Evolutionary conservation across 2,329 filamentous ascomycete species (phyloP).

Genomic region (Ceratocystis huliohia): DNA sequence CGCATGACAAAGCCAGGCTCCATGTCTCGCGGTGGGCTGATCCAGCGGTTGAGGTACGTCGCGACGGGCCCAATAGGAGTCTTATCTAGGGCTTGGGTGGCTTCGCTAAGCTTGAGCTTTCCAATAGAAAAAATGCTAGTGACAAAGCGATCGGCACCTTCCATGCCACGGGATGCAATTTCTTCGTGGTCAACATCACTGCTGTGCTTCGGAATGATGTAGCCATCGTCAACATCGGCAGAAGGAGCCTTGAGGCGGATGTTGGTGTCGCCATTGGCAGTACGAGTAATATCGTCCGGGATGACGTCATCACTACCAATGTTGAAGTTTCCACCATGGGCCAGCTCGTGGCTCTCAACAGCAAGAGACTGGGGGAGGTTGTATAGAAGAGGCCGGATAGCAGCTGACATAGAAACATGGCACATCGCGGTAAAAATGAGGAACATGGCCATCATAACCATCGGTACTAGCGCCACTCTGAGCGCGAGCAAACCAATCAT

Average conservation of each 20-base stretch:
- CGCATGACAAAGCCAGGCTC: constrained; percentile 44
- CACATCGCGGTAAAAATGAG: constrained; percentile 64
- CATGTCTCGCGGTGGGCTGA: constrained; percentile 25
- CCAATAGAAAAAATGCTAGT: constrained; percentile 28
- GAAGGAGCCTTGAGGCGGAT: neutral
- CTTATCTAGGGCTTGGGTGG: constrained; percentile 24
- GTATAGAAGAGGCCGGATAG: constrained; percentile 61
- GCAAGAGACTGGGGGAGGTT: constrained; percentile 65
- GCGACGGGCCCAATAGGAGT: constrained; percentile 26
- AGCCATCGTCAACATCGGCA: constrained; percentile 22
- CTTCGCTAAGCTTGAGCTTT: constrained; percentile 24
- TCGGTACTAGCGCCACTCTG: constrained; percentile 50
- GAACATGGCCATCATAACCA: constrained; percentile 64
- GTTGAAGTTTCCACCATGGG: constrained; percentile 14
- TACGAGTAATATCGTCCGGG: neutral
- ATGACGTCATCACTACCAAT: constrained; percentile 21
- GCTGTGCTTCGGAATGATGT: constrained; percentile 23
- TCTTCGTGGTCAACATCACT: constrained; percentile 18
- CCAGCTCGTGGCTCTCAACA: constrained; percentile 29
- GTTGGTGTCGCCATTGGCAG: neutral
- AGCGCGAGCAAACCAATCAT: constrained; percentile 75
- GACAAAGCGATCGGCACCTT: constrained; percentile 30
- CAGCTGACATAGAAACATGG: constrained; percentile 59
- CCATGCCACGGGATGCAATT: constrained; percentile 28
- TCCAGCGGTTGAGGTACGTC: constrained; percentile 25